Conservation (phyloP, 768 basidiomycete species). For the Amanita thiersii region DNA sequence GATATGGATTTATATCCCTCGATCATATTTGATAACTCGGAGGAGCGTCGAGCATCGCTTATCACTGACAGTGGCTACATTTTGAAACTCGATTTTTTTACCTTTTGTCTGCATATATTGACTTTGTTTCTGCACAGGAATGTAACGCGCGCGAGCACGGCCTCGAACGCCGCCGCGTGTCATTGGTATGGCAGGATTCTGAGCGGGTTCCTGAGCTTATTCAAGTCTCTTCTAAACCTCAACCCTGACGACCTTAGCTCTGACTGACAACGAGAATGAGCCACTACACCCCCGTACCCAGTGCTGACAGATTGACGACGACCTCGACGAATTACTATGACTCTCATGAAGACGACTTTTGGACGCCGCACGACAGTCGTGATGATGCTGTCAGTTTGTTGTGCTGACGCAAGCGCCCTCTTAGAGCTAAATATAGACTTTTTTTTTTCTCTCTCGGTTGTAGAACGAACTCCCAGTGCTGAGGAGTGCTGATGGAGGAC, state of each 20-base stretch:
- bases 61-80: too few relatives aligned
- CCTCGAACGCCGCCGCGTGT: background rate
- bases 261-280: too few relatives aligned
- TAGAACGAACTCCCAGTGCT: background rate
- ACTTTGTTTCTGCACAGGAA: too few relatives aligned
- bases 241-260: constrained; percentile 5
- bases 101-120: too few relatives aligned
- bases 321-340: too few relatives aligned
- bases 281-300: constrained; percentile 14
- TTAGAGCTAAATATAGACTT: too few relatives aligned
- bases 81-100: too few relatives aligned
- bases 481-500: background rate
- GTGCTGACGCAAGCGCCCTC: too few relatives aligned
- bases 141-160: too few relatives aligned
- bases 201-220: background rate
- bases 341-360: background rate
- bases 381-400: background rate
- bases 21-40: too few relatives aligned
- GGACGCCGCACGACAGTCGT: background rate
- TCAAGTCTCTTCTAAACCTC: constrained; percentile 3
- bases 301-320: constrained; percentile 12
- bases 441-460: background rate
- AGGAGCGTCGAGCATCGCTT: too few relatives aligned
- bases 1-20: too few relatives aligned
- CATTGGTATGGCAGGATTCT: background rate